These are phyloP conservation scores for Neurospora cerealis DNA, from an alignment of 495 filamentous ascomycete species.

Conservation along the genomic window DNA sequence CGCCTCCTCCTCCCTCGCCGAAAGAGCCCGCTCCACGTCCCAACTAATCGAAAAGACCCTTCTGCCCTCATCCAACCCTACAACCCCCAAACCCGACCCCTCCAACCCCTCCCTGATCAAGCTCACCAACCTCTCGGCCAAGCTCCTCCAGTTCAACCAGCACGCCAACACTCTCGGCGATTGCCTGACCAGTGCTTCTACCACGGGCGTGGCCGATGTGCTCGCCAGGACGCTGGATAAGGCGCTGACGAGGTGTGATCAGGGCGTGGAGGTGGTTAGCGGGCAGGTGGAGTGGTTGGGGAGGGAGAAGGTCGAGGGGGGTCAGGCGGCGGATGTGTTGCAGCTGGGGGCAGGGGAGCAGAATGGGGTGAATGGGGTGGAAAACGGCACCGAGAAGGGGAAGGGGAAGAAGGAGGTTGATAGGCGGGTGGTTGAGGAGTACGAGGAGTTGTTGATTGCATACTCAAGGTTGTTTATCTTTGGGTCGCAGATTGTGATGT, in stretches of 20 bases:
- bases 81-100: neutral
- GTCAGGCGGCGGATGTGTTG: neutral
- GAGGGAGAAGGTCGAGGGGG: neutral
- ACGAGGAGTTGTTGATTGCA: neutral
- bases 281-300: neutral
- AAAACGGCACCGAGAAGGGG: neutral
- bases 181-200: neutral
- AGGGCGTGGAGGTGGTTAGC: neutral
- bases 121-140: neutral
- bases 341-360: neutral
- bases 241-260: neutral
- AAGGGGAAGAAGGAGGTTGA: neutral
- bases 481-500: neutral
- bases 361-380: neutral
- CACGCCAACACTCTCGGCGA: slow-evolving; percentile 1
- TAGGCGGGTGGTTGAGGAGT: neutral
- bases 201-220: neutral
- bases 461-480: slow-evolving; percentile 1
- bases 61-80: neutral
- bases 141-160: slow-evolving; percentile 4
- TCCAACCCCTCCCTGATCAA: neutral
- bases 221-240: neutral
- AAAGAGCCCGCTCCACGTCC: neutral
- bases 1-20: neutral
- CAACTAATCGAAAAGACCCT: neutral